Conservation (phyloP, 768 basidiomycete genomes). For the Mycena metata region DNA sequence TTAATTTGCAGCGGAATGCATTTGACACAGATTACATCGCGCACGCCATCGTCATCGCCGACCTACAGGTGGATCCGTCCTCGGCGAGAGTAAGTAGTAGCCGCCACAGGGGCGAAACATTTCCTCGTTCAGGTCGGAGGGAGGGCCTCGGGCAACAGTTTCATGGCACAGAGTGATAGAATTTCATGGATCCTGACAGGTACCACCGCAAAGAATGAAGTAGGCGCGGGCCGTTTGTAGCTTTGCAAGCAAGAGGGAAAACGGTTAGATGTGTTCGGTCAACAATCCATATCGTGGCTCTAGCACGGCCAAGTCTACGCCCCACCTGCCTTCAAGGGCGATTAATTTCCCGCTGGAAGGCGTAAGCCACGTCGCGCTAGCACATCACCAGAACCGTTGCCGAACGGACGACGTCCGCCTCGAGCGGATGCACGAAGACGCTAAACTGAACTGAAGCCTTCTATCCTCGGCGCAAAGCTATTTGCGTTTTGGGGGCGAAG, state of each 20-base stretch:
- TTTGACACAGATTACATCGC: slow-evolving; percentile 14
- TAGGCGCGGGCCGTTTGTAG: slow-evolving; percentile 22
- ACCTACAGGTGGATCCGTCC: slow-evolving; percentile 8
- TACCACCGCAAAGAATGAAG: slow-evolving; percentile 19
- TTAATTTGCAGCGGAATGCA: slow-evolving; percentile 28
- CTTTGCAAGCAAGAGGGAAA: slow-evolving; percentile 25
- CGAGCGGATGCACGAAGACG: slow-evolving; percentile 24
- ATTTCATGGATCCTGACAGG: slow-evolving; percentile 18
- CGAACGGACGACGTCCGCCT: slow-evolving; percentile 28
- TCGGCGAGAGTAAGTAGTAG: background rate
- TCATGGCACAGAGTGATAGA: slow-evolving; percentile 15
- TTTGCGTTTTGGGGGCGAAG: slow-evolving; percentile 19
- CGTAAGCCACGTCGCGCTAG: slow-evolving; percentile 27
- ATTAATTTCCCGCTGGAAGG: slow-evolving; percentile 30
- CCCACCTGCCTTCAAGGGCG: slow-evolving; percentile 21
- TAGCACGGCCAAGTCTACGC: slow-evolving; percentile 18
- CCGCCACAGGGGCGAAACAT: slow-evolving; percentile 12
- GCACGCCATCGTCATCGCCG: slow-evolving; percentile 14
- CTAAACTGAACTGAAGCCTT: slow-evolving; percentile 12
- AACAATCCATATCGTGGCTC: slow-evolving; percentile 18
- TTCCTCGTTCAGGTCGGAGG: slow-evolving; percentile 15
- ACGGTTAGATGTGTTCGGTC: slow-evolving; percentile 24
- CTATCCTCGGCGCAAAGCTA: slow-evolving; percentile 27
- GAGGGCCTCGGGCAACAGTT: slow-evolving; percentile 36
- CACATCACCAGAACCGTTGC: slow-evolving; percentile 27